phyloP scores from a whole-genome alignment of 495 filamentous ascomycete genomes.

The Bacidia rubella region DNA sequence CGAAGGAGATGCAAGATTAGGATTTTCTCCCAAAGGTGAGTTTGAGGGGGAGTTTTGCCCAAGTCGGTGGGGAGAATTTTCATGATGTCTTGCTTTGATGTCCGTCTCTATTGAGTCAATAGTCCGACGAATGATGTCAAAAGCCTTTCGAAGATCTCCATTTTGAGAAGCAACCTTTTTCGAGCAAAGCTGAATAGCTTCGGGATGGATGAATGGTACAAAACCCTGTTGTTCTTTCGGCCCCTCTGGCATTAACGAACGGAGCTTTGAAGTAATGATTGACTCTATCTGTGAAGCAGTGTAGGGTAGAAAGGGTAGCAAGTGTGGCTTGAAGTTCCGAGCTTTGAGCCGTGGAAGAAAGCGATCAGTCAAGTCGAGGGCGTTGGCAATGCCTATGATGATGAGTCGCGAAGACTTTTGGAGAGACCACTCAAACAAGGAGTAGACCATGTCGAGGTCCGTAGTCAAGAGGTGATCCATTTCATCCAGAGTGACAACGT shows the following conservation, averaged over 20 bases:
- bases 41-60: constrained; percentile 36
- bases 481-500: constrained; percentile 79
- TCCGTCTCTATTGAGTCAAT: constrained; percentile 84
- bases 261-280: constrained; percentile 73
- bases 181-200: constrained; percentile 81
- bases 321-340: constrained; percentile 73
- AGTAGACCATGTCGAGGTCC: constrained; percentile 76
- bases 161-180: constrained; percentile 90
- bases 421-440: constrained; percentile 87
- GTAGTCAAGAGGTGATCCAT: constrained; percentile 84
- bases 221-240: constrained; percentile 32
- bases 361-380: constrained; percentile 86
- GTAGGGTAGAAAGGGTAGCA: constrained; percentile 90
- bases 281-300: constrained; percentile 75
- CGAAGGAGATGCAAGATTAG: constrained; percentile 51
- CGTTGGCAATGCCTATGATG: constrained; percentile 90
- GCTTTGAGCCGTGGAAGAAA: constrained; percentile 90
- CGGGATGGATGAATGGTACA: constrained; percentile 81
- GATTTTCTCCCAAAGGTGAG: constrained; percentile 50
- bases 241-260: constrained; percentile 45
- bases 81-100: constrained; percentile 38
- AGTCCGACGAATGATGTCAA: constrained; percentile 80
- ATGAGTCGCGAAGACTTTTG: constrained; percentile 61
- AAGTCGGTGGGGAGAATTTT: constrained; percentile 19
- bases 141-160: constrained; percentile 88